Evolutionary conservation across 176 grass and related monocot genomes (phyloP).

Genomic region (Aegilops umbellulata): DNA sequence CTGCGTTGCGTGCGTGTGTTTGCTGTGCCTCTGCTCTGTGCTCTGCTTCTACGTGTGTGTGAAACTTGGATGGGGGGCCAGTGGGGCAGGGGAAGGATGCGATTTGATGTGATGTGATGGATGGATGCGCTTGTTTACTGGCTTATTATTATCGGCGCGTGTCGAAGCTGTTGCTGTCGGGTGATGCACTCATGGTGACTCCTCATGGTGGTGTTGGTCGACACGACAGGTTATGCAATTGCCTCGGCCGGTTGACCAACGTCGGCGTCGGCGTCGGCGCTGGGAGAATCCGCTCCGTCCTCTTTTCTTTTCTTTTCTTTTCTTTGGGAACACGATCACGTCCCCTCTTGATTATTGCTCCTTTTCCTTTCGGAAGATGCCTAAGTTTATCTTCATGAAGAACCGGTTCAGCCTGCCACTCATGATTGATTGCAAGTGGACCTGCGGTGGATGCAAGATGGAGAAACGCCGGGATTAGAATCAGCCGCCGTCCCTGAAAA

Average conservation of each 20-base stretch:
- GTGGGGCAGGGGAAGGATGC: not conserved
- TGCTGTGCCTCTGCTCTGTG: no score
- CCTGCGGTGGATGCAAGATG: no score
- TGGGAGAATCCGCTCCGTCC: not conserved
- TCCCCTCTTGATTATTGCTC: not conserved
- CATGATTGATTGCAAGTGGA: no score
- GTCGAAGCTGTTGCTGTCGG: not conserved
- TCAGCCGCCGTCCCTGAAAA: no score
- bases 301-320: no score
- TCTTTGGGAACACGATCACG: not conserved
- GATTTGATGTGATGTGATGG: conserved; percentile 5
- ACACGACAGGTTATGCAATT: accelerated
- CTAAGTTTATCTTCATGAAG: no score
- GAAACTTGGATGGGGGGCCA: not conserved
- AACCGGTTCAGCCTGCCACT: no score
- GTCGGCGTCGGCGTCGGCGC: conserved; percentile 22
- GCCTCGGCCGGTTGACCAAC: conserved; percentile 2
- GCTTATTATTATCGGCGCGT: not conserved
- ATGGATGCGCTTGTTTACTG: not conserved
- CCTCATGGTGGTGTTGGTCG: no score
- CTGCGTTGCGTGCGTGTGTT: not conserved
- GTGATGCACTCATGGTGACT: not conserved
- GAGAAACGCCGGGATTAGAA: no score
- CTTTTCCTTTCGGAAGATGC: no score
- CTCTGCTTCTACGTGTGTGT: no score